Base-by-base conservation (phyloP, 2,329 filamentous ascomycete genomes). In the Metarhizium brunneum region DNA sequence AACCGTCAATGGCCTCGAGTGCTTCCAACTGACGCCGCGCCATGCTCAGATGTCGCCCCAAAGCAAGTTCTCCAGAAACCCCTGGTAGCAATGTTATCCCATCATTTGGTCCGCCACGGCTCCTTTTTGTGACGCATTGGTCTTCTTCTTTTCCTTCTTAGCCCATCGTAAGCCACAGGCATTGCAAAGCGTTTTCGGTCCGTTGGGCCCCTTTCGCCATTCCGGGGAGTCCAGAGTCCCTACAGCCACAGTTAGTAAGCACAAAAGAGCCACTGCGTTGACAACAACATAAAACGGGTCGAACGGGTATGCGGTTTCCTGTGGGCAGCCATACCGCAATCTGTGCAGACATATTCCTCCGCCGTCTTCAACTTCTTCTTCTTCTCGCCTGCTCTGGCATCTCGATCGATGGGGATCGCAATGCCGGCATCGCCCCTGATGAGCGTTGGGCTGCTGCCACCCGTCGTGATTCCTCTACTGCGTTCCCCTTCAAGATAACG, bases 121-220 rank as follows among this genome's bases (percentile, higher is more conserved):
- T 14, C 50, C 55, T 18, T 60, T 60, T 14, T 64, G 64, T 36
- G 59, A 55, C 32, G 47, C 11, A 40, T 38, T 67, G 56, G 64
- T 66, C 48, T 67, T 71, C 66, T 90, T 92, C 77, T 94, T 94
- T 67, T 94, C 89, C 67, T 89, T 91, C 81, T 88, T 84, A 16
- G 84, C 84, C 84, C 84, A 87, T 53, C 84, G 77, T 35, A 87
- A 73, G 42, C 92, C 92, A 68, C 92, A 97, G 7, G 92, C 92
- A 73, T 97, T 97, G 72, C 92, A 97, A 13, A 97, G 75, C 8
- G 92, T 96, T 71, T 97, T 96, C 1, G 92, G 92, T 2, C 92
- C 92, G 59, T 83, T 90, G 0, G 92, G 92, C 0, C 92, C 92
- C 70, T 96, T 96, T 59, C 92, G 81, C 92, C 92, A 97, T 75